Evolutionary conservation across 1,284 basidiomycete species (phyloP).

Genomic region (Ustilago crameri): DNA sequence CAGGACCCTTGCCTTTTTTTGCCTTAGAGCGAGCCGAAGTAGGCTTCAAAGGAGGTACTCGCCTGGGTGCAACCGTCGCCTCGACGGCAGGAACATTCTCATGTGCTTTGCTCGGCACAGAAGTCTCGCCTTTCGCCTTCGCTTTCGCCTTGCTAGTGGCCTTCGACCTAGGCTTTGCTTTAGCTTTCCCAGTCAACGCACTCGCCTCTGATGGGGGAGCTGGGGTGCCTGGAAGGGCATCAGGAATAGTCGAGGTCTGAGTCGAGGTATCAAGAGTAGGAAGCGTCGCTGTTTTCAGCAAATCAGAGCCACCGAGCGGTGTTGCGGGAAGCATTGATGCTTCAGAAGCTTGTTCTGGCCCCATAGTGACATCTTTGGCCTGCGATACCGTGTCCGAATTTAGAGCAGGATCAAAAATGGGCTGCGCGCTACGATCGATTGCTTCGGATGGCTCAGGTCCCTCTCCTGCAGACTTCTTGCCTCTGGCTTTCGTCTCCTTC

Average conservation of each 20-base stretch:
- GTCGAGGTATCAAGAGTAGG: no score
- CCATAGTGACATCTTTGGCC: no score
- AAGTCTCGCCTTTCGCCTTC: not conserved
- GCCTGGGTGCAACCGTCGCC: not conserved
- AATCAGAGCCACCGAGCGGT: no score
- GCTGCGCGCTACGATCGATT: not conserved
- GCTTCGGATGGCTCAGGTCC: not conserved
- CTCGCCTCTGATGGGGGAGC: not conserved
- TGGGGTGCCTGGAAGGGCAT: no score
- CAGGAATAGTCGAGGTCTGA: no score
- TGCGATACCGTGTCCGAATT: not conserved
- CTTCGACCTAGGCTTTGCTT: conserved; percentile 8
- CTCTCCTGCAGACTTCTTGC: conserved; percentile 2
- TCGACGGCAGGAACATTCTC: not conserved
- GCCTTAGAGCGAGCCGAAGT: not conserved
- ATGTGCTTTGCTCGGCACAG: not conserved
- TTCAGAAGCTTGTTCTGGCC: no score
- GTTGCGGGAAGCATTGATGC: no score
- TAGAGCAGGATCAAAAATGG: not conserved
- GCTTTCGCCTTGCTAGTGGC: conserved; percentile 15
- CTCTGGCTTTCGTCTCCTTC: conserved; percentile 12
- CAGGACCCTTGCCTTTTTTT: conserved; percentile 19
- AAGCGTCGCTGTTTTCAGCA: no score
- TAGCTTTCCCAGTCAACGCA: conserved; percentile 10
- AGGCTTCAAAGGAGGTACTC: not conserved